Conservation (phyloP, 2,329 filamentous ascomycete species). For the Fusarium albosuccineum region DNA sequence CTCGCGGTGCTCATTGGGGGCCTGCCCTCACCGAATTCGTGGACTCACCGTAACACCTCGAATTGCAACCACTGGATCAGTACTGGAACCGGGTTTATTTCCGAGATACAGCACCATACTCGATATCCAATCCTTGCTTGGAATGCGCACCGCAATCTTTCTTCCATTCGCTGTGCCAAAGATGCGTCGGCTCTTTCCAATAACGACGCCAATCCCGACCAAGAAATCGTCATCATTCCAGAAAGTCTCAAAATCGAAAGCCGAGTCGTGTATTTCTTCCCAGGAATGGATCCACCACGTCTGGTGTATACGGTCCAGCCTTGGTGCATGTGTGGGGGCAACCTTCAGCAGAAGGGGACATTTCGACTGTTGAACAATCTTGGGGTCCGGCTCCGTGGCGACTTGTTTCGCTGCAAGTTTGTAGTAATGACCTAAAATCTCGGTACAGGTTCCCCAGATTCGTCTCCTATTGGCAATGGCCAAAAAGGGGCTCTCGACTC, state of each 20-base stretch:
- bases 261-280: constrained; percentile 6
- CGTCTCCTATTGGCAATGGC: constrained; percentile 21
- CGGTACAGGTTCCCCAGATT: constrained; percentile 5
- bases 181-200: background rate
- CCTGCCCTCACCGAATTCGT: no score
- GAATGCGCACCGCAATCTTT: background rate
- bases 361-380: background rate
- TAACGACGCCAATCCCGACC: constrained; percentile 4
- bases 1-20: no score
- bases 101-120: background rate
- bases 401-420: background rate
- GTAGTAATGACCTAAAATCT: background rate
- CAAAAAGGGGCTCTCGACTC: constrained; percentile 4
- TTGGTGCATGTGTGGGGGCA: background rate
- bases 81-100: background rate
- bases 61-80: background rate
- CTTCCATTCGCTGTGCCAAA: background rate
- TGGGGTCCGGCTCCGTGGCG: background rate
- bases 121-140: constrained; percentile 3
- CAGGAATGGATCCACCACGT: constrained; percentile 1
- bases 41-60: background rate
- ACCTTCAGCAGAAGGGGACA: background rate
- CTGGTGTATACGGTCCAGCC: background rate
- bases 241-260: constrained; percentile 3
- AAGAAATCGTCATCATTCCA: constrained; percentile 1